A percentile compares a stretch with the other conserved stretches of the same genome.
Evolutionary conservation across 2,329 filamentous ascomycete species (phyloP).

Genomic region (Dactylonectria estremocensis): DNA sequence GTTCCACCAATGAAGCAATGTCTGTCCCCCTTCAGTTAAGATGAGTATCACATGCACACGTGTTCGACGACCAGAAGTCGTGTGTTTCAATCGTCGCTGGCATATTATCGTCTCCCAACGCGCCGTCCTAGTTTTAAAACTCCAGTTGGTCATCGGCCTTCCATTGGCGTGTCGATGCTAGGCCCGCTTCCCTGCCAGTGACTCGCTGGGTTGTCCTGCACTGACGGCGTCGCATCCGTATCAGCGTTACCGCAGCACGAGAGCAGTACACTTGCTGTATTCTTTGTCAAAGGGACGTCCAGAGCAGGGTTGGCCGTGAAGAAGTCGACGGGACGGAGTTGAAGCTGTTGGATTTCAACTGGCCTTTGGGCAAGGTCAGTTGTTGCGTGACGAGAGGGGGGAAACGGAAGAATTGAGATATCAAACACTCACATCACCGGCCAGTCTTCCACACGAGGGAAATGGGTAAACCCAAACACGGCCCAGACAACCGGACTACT

Average conservation of each 20-base stretch:
- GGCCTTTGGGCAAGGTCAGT: conserved; percentile 16
- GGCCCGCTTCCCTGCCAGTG: conserved; percentile 52
- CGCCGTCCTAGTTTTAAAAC: conserved; percentile 16
- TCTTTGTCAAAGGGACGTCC: conserved; percentile 58
- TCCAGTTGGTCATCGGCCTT: conserved; percentile 31
- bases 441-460: conserved; percentile 65
- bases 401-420: neutral
- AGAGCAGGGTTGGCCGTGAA: conserved; percentile 64
- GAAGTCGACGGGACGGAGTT: conserved; percentile 59
- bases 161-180: conserved; percentile 38
- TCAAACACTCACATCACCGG: conserved; percentile 63
- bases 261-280: conserved; percentile 60
- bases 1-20: neutral
- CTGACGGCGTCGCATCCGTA: conserved; percentile 30
- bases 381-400: neutral
- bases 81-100: neutral
- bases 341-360: conserved; percentile 31
- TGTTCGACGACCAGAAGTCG: neutral
- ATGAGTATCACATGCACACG: neutral
- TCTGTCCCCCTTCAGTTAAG: neutral
- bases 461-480: conserved; percentile 65
- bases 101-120: neutral
- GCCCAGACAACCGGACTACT: conserved; percentile 61
- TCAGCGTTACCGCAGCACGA: conserved; percentile 49
- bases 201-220: conserved; percentile 50